Evolutionary conservation across 2,329 filamentous ascomycete genomes (phyloP), one percentile per base, ranked within the genome.

Genomic region (Penicillium rolfsii): DNA sequence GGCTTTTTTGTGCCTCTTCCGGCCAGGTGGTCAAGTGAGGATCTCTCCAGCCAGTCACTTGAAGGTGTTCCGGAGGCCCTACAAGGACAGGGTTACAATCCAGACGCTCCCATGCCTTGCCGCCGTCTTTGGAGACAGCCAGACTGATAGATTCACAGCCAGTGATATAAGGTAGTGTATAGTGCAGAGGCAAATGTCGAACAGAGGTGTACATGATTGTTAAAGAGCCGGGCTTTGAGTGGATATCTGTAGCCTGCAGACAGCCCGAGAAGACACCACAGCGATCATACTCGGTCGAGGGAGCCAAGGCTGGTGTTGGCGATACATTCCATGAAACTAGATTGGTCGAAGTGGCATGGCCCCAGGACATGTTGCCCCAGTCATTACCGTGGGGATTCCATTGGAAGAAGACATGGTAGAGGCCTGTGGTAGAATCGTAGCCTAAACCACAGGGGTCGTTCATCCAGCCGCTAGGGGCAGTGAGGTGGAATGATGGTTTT

Each of bases 281-380:
- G 26, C 65, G 52, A 55, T 81, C 79, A 58, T 80, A 80, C 9
- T 70, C 57, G 1, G 68, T 62, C 2, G 72, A 72, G 1, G 78
- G 77, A 0, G 62, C 67, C 11, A 80, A 64, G 11, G 67, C 69
- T 3, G 77, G 72, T 4, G 64, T 59, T 4, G 67, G 48, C 2
- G 61, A 68, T 35, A 70, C 64, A 8, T 70, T 69, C 78, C 79
- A 81, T 5, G 71, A 71, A 7, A 80, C 64, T 26, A 81, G 62
- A 61, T 81, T 75, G 3, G 45, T 58, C 3, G 77, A 79, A 4
- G 70, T 74, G 11, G 77, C 72, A 58, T 75, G 70, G 5, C 77
- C 77, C 79, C 79, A 81, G 4, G 74, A 73, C 9, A 80, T 76
- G 43, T 79, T 74, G 8, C 76, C 79, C 76, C 77, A 80, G 38